These are phyloP conservation scores for Phytopythium vexans DNA, from an alignment of 352 stramenopile genomes.

Conservation along the genomic window DNA sequence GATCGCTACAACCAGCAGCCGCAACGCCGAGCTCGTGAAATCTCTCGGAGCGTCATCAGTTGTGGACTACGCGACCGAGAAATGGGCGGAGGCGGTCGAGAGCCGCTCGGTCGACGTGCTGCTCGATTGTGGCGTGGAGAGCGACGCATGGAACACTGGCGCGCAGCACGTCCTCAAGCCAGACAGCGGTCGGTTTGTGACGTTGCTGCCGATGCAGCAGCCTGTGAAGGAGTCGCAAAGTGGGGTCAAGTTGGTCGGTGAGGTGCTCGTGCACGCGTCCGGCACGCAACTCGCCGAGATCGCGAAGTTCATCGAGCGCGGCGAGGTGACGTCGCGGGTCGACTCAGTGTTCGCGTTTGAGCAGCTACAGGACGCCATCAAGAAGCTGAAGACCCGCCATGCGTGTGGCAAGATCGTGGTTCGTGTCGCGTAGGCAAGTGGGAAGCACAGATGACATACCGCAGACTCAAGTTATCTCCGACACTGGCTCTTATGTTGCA, in stretches of 20 bases:
- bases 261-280: no score
- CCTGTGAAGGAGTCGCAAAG: no score
- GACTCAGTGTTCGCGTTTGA: slow-evolving; percentile 38
- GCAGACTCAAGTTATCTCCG: no score
- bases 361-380: slow-evolving; percentile 29
- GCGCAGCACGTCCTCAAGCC: slow-evolving; percentile 1
- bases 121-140: slow-evolving; percentile 9
- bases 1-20: slow-evolving; percentile 18
- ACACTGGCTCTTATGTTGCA: no score
- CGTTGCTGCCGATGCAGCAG: no score
- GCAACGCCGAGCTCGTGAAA: slow-evolving; percentile 20
- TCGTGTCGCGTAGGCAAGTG: no score
- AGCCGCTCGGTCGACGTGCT: slow-evolving; percentile 8
- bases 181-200: no score
- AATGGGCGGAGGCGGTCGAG: slow-evolving; percentile 17
- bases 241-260: no score
- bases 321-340: slow-evolving; percentile 21
- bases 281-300: no score
- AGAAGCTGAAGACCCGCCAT: slow-evolving; percentile 35
- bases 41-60: slow-evolving; percentile 25
- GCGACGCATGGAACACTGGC: background rate
- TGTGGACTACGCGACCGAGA: slow-evolving; percentile 26
- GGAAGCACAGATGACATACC: no score
- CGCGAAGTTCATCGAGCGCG: slow-evolving; percentile 14
- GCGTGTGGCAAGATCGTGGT: slow-evolving; percentile 55